Percentiles rank a stretch among this genome's conserved stretches.
These are phyloP conservation scores for Mitragyna speciosa DNA, from an alignment of 257 asterid genomes.

Conservation along the genomic window DNA sequence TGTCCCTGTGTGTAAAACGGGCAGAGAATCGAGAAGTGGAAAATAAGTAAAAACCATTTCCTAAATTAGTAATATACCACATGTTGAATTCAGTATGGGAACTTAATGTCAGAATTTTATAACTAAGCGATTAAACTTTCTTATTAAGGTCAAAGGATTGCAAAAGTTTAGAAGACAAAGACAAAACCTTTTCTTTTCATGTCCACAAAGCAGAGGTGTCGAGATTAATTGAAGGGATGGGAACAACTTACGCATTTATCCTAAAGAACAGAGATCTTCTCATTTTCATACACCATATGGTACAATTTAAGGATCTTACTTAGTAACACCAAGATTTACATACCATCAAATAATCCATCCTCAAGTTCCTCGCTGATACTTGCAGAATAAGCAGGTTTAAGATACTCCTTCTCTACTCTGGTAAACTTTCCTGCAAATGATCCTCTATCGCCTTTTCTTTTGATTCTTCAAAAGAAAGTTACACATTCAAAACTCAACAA, in stretches of 20 bases:
- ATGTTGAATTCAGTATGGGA: not conserved
- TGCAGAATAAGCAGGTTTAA: conserved; percentile 83
- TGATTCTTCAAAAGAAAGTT: conserved; percentile 51
- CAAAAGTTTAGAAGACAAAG: not conserved
- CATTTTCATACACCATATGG: not conserved
- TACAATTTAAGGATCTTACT: not conserved
- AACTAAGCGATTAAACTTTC: not conserved
- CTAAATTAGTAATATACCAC: not conserved
- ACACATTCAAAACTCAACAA: conserved; percentile 19
- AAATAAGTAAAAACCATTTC: not conserved
- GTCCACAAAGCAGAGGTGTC: not conserved
- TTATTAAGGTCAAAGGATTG: not conserved
- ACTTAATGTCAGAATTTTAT: not conserved
- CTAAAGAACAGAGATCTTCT: not conserved
- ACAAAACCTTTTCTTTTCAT: not conserved
- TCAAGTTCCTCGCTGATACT: conserved; percentile 86
- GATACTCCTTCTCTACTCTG: conserved; percentile 83
- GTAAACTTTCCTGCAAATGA: conserved; percentile 50
- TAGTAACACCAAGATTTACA: not conserved
- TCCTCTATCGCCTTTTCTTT: conserved; percentile 52
- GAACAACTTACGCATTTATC: not conserved
- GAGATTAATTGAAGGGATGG: not conserved
- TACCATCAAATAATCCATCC: conserved; percentile 98
- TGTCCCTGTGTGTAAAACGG: not conserved
- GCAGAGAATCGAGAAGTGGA: not conserved